Evolutionary conservation across 2,329 filamentous ascomycete species (phyloP).

Genomic region (Biscogniauxia marginata): DNA sequence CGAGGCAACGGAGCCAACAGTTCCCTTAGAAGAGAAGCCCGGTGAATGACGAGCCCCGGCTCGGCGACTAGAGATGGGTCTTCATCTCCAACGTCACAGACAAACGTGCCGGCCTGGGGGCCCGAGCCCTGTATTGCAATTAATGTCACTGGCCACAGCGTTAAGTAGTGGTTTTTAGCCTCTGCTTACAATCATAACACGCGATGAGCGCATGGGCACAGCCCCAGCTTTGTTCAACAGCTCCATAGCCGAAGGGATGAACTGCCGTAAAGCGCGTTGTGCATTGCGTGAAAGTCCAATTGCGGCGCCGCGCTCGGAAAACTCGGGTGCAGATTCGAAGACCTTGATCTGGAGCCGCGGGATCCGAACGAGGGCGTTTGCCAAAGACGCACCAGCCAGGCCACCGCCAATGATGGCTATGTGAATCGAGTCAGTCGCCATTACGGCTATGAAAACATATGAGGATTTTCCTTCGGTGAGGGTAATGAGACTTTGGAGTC

Average conservation of each 20-base stretch:
- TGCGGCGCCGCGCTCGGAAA: conserved; percentile 18
- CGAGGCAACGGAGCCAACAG: conserved; percentile 13
- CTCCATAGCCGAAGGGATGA: conserved; percentile 5
- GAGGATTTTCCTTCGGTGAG: no score
- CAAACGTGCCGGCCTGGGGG: conserved; percentile 12
- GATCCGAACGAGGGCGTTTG: conserved; percentile 12
- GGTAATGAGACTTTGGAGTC: no score
- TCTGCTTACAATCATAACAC: conserved; percentile 17
- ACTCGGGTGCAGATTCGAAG: conserved; percentile 11
- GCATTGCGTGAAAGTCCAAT: conserved; percentile 11
- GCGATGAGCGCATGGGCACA: conserved; percentile 11
- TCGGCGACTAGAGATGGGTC: no score
- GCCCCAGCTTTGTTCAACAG: conserved; percentile 13
- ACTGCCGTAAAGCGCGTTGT: conserved; percentile 4
- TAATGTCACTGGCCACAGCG: no score
- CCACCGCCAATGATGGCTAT: conserved; percentile 15
- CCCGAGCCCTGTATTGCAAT: conserved; percentile 14
- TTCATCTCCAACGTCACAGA: conserved; percentile 8
- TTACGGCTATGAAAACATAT: no score
- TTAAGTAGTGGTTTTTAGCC: no score
- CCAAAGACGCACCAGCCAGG: conserved; percentile 11
- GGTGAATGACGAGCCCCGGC: conserved; percentile 9
- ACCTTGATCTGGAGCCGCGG: conserved; percentile 9
- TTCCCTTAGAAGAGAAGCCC: conserved; percentile 17
- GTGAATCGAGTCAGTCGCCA: background rate